Base-by-base conservation (phyloP, 768 basidiomycete genomes). In the Termitomyces eurrhizus region DNA sequence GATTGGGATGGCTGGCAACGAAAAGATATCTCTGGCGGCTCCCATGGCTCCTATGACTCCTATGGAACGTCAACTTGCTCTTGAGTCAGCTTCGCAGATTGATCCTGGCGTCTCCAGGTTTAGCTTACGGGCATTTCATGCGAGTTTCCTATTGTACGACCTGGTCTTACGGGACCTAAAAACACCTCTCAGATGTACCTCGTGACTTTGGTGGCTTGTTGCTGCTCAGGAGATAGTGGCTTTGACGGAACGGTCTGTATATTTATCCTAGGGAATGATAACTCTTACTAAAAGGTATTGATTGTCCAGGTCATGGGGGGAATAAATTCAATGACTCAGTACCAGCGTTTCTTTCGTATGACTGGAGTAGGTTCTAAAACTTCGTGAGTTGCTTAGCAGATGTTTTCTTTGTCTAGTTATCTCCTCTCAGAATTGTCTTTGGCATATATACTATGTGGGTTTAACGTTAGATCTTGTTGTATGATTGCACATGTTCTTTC, bases 221-320 rank as follows among this genome's bases (percentile, higher is more conserved):
- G 76, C 65, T 83, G 81, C 64, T 77, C 80, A 3, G 80, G 80
- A 26, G 80, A 82, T 67, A 80, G 74, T 60, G 82, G 82, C 7
- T 83, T 84, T 61, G 83, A 84, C 66, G 78, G 79, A 12, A 83
- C 83, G 37, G 80, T 80, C 53, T 33, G 77, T 56, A 21, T 3
- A 59, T 66, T 33, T 33, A 21, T 45, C 12, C 32, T 52, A 45
- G 33, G 16, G 13, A 32, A 3, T 35, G n/a, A 41, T n/a, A 7
- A 11, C 39, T 18, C 36, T 14, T 26, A 44, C 55, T 52, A 53
- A 45, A 35, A 61, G 58, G 58, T 24, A 16, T 24, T 13, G 35
- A 2, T 51, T 53, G 26, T 42, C 12, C 62, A 79, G 78, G 80
- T 82, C 59, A 83, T 83, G 82, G 75, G 78, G 29, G 78, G 80